Evolutionary conservation across 75 land plant species (phyloP).

Genomic region (Picea glauca): DNA sequence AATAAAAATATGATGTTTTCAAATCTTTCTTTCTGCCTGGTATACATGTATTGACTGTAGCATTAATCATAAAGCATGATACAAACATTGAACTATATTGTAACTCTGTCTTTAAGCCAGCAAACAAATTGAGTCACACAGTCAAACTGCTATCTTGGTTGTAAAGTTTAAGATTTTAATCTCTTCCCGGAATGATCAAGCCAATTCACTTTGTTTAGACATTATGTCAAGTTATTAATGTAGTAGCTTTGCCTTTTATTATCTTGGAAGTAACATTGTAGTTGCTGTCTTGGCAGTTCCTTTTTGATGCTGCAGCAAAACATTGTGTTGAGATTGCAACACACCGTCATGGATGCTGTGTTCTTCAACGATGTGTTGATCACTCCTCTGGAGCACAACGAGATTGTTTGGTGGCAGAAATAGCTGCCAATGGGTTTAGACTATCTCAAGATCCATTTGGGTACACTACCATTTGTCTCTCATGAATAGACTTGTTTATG

Average conservation of each 20-base stretch:
- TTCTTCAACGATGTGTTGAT: slow-evolving; percentile 64
- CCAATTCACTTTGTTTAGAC: not conserved
- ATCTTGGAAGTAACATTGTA: not conserved
- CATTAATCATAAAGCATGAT: not conserved
- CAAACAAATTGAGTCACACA: not conserved
- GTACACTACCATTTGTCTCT: slow-evolving; percentile 20
- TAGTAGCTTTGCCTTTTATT: not conserved
- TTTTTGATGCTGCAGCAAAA: slow-evolving; percentile 58
- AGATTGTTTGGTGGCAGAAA: slow-evolving; percentile 36
- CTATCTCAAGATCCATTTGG: slow-evolving; percentile 80
- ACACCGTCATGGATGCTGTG: slow-evolving; percentile 69
- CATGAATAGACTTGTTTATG: too few relatives aligned
- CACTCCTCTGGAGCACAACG: slow-evolving; percentile 37
- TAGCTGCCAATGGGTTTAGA: slow-evolving; percentile 52
- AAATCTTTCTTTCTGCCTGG: not conserved
- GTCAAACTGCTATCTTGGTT: not conserved
- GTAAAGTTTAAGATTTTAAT: not conserved
- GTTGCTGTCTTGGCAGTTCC: slow-evolving; percentile 35
- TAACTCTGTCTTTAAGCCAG: not conserved
- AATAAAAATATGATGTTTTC: not conserved
- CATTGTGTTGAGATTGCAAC: slow-evolving; percentile 70
- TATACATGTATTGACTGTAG: not conserved
- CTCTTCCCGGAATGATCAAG: not conserved
- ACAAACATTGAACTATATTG: not conserved
- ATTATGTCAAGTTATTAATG: not conserved